Evolutionary conservation across 2,329 filamentous ascomycete species (phyloP).

Genomic region (Calonectria crousiana): DNA sequence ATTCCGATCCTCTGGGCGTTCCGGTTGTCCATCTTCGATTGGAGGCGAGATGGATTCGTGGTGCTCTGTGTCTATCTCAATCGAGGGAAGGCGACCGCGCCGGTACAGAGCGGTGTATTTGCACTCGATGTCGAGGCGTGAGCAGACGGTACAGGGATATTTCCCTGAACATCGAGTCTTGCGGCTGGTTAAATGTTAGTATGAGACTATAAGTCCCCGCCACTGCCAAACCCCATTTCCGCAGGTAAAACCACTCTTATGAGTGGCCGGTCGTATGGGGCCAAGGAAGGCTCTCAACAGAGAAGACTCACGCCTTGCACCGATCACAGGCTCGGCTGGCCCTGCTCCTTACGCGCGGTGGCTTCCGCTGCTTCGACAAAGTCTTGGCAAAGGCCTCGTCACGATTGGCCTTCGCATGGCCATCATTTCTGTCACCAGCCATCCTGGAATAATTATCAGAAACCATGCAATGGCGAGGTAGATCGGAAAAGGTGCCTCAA

Average conservation of each 20-base stretch:
- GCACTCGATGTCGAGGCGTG: conserved; percentile 38
- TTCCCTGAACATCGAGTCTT: conserved; percentile 43
- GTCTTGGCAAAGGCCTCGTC: not conserved
- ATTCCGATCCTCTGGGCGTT: not conserved
- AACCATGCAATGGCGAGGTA: not conserved
- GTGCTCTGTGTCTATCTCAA: conserved; percentile 35
- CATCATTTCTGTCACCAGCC: not conserved
- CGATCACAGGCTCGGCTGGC: conserved; percentile 42
- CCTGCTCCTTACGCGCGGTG: conserved; percentile 22
- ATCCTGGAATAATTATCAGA: not conserved
- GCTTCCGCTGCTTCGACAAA: conserved; percentile 14
- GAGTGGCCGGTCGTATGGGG: not conserved
- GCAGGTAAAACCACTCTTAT: not conserved
- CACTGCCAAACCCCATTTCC: not conserved
- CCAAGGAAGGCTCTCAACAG: not conserved
- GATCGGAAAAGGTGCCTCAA: conserved; percentile 3
- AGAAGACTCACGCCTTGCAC: conserved; percentile 37
- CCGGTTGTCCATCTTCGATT: conserved; percentile 14
- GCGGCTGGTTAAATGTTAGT: conserved; percentile 27
- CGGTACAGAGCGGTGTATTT: conserved; percentile 40
- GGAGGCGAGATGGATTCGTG: not conserved
- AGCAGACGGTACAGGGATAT: conserved; percentile 39
- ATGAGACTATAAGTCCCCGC: not conserved
- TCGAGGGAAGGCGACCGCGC: conserved; percentile 39
- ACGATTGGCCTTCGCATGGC: not conserved